phyloP scores from a whole-genome alignment of 306 rosid genomes.

The Cucurbita maxima region DNA sequence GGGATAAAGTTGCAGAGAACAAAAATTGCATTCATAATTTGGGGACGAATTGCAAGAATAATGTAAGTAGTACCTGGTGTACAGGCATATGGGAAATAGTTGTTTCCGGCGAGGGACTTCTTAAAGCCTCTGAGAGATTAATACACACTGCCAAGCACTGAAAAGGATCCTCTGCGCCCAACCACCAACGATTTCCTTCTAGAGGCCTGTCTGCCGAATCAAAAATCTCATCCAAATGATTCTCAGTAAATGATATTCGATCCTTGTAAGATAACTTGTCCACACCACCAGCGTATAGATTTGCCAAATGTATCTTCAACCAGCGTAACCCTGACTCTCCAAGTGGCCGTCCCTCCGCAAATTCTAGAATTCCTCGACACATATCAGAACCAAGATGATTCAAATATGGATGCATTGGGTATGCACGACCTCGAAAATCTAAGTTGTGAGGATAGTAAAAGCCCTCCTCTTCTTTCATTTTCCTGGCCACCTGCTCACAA shows the following conservation, averaged over 20 bases:
- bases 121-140: constrained; percentile 74
- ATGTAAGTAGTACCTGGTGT: constrained; percentile 55
- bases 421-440: constrained; percentile 96
- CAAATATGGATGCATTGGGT: constrained; percentile 90
- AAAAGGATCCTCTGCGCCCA: constrained; percentile 93
- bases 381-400: constrained; percentile 97
- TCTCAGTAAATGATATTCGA: constrained; percentile 51
- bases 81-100: constrained; percentile 70
- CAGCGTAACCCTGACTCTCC: constrained; percentile 78
- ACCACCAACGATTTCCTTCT: constrained; percentile 91
- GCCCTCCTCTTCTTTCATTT: constrained; percentile 91
- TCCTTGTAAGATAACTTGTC: constrained; percentile 69
- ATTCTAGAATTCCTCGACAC: constrained; percentile 88
- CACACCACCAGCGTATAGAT: constrained; percentile 82
- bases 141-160: constrained; percentile 86
- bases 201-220: constrained; percentile 84
- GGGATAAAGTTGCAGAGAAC: neutral
- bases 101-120: constrained; percentile 82
- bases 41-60: neutral
- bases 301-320: constrained; percentile 94
- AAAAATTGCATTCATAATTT: neutral
- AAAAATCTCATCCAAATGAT: constrained; percentile 55
- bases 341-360: constrained; percentile 78
- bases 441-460: constrained; percentile 96
- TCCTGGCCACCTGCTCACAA: constrained; percentile 69